Percentiles rank a stretch among this genome's conserved stretches.
Conservation (phyloP, 768 basidiomycete genomes). For the Leccinellum albellum region DNA sequence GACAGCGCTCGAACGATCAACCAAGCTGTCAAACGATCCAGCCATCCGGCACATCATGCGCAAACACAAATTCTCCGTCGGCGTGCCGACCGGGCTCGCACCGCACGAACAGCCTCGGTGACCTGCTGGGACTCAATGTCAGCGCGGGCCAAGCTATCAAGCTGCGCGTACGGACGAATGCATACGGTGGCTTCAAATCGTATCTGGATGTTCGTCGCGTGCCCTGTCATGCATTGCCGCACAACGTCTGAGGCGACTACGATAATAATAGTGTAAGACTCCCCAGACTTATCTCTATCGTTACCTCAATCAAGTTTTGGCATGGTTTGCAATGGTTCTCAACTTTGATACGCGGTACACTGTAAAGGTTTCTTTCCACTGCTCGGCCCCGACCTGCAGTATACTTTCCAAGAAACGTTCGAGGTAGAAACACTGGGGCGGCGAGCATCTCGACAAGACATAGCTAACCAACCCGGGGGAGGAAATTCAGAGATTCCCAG, state of each 20-base stretch:
- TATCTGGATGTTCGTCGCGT: slow-evolving; percentile 65
- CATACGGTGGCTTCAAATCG: slow-evolving; percentile 66
- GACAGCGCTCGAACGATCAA: slow-evolving; percentile 51
- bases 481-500: no score
- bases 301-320: neutral
- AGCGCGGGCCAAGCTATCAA: slow-evolving; percentile 62
- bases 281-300: neutral
- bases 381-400: no score
- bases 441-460: no score
- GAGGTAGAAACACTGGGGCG: no score
- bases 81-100: slow-evolving; percentile 70
- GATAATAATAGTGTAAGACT: slow-evolving; percentile 66
- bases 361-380: no score
- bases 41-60: slow-evolving; percentile 71
- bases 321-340: no score
- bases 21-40: slow-evolving; percentile 62
- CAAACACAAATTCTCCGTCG: slow-evolving; percentile 63
- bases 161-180: slow-evolving; percentile 64
- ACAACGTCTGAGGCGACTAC: slow-evolving; percentile 72
- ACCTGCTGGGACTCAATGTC: slow-evolving; percentile 65
- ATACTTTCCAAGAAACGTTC: no score
- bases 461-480: no score
- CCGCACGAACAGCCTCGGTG: slow-evolving; percentile 74
- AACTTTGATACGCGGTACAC: no score
- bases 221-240: slow-evolving; percentile 73